phyloP scores from a whole-genome alignment of 345 rosid species.

The Cardamine occulta region DNA sequence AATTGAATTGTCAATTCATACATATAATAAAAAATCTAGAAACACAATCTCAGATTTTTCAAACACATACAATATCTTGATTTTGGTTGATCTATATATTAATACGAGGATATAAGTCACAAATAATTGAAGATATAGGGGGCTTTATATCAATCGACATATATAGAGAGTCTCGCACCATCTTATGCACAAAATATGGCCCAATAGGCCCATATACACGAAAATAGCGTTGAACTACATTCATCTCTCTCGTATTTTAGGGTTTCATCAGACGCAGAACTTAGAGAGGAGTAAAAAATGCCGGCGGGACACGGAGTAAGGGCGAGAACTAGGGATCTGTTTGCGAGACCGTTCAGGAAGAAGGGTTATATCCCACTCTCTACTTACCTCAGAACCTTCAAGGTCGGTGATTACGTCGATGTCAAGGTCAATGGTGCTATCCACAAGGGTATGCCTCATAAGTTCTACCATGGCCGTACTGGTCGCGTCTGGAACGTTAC shows the following conservation, averaged over 20 bases:
- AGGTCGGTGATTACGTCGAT: constrained; percentile 72
- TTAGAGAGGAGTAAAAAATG: constrained; percentile 38
- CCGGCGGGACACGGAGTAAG: constrained; percentile 69
- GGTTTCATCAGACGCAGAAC: constrained; percentile 17
- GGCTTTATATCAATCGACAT: too few species aligned
- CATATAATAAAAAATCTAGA: too few species aligned
- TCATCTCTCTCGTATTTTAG: not conserved
- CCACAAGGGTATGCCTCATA: constrained; percentile 86
- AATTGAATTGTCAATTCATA: too few species aligned
- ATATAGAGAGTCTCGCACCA: too few species aligned
- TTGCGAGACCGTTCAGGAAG: constrained; percentile 73
- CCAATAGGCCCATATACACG: too few species aligned
- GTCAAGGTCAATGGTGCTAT: constrained; percentile 75
- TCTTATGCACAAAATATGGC: too few species aligned
- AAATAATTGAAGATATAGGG: too few species aligned
- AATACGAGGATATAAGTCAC: too few species aligned
- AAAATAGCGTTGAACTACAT: too few species aligned
- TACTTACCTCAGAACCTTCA: constrained; percentile 65
- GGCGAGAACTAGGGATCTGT: constrained; percentile 67
- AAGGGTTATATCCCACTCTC: constrained; percentile 73
- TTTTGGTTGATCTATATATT: too few species aligned
- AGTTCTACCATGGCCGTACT: constrained; percentile 81
- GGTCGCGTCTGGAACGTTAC: constrained; percentile 82
- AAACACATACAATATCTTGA: too few species aligned
- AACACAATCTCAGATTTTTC: too few species aligned